Base-by-base conservation (phyloP, 2,329 filamentous ascomycete species). In the Hypoxylon sp. region DNA sequence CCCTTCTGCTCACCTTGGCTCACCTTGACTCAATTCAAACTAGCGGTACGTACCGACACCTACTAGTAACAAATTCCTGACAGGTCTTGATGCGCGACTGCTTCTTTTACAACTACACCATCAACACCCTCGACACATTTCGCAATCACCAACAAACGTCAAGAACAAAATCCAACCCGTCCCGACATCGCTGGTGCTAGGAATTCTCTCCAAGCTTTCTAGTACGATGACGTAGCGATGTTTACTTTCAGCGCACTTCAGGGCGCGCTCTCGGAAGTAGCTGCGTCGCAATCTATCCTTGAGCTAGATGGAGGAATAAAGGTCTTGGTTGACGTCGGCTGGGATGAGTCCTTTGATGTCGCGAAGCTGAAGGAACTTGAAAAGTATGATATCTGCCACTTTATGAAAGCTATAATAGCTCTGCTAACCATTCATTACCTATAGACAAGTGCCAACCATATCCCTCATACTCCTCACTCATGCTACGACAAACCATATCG, bases 251-350 rank as follows among this genome's bases (percentile, higher is more conserved):
- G 92, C 76, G 90, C 96, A 50, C 85, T 99, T 63, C 90, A 97
- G 74, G 96, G 96, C 78, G 95, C 96, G 67, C 93, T 97, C 76
- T 94, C 93, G 56, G 89, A 92, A 72, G 96, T 93, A 50, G 86
- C 90, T 64, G 94, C 95, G 46, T 97, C 94, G 70, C 94, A 98
- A 79, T 98, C 96, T n/a, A 88, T 99, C 36, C 85, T 99, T 51
- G 95, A 98, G 83, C 91, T 99, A 61, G 96, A 99, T 82, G 95
- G 95, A 71, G 96, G 95, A 65, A 91, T 99, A 82, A 98, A 98
- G 80, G 89, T 99, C 57, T 87, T 99, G 59, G 89, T 99, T 38
- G 95, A 98, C 78, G 91, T 98, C 48, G 96, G 96, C 66, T 99
- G 96, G 96, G 94, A 98, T 78, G 93, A 97, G 78, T 87, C 88